phyloP scores from a whole-genome alignment of 2,329 filamentous ascomycete species.

The Tolypocladium cylindrosporum region DNA sequence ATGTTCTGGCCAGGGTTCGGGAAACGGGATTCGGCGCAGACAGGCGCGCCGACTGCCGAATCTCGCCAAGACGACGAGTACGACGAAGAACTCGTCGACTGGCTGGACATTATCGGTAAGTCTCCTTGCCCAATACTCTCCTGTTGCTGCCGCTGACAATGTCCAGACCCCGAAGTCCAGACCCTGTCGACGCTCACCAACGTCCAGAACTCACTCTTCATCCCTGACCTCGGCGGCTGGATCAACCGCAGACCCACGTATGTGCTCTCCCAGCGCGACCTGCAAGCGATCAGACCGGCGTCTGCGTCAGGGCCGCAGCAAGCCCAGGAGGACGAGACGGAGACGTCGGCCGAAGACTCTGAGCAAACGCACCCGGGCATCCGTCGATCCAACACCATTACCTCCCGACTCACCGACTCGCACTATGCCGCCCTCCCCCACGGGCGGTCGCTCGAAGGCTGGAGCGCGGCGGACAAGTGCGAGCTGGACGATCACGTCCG shows the following conservation, averaged over 20 bases:
- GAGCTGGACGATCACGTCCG: slow-evolving; percentile 79
- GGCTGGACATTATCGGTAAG: slow-evolving; percentile 29
- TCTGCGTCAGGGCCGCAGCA: slow-evolving; percentile 6
- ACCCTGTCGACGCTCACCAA: slow-evolving; percentile 79
- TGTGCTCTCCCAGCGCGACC: slow-evolving; percentile 45
- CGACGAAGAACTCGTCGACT: slow-evolving; percentile 27
- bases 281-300: slow-evolving; percentile 6
- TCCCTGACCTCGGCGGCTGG: slow-evolving; percentile 67
- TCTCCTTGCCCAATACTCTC: slow-evolving; percentile 1
- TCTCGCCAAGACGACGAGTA: slow-evolving; percentile 21
- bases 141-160: slow-evolving; percentile 1
- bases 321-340: not conserved
- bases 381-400: slow-evolving; percentile 47
- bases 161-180: slow-evolving; percentile 70
- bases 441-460: slow-evolving; percentile 60
- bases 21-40: slow-evolving; percentile 1
- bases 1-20: slow-evolving; percentile 1
- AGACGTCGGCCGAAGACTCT: not conserved
- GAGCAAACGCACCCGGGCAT: slow-evolving; percentile 12
- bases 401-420: slow-evolving; percentile 56
- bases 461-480: slow-evolving; percentile 63
- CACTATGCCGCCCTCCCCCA: slow-evolving; percentile 75
- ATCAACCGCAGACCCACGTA: slow-evolving; percentile 75
- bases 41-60: slow-evolving; percentile 4
- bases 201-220: slow-evolving; percentile 80